phyloP scores from a whole-genome alignment of 2,329 filamentous ascomycete species.

The Colletotrichum graminicola region DNA sequence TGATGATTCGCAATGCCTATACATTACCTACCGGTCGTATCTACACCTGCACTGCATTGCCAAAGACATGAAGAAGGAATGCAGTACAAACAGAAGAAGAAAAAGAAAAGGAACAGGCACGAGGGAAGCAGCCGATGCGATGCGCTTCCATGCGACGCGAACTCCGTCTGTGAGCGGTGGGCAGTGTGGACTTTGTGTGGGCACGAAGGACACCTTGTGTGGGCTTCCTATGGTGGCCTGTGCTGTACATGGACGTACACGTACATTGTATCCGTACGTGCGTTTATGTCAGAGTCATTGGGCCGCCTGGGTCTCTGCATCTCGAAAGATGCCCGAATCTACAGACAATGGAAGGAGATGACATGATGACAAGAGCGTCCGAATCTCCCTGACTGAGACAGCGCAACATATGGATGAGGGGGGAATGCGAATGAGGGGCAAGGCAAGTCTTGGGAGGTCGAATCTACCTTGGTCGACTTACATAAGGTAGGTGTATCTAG shows the following conservation, averaged over 20 bases:
- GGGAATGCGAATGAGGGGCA: background rate
- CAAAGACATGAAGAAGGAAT: too few species aligned
- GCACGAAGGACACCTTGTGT: background rate
- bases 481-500: too few species aligned
- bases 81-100: too few species aligned
- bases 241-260: background rate
- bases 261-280: too few species aligned
- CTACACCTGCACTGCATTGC: too few species aligned
- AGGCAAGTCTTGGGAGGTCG: background rate
- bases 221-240: background rate
- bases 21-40: too few species aligned
- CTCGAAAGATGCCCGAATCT: background rate
- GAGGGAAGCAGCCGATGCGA: conserved; percentile 40
- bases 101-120: background rate
- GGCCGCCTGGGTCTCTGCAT: background rate
- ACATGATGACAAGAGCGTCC: background rate
- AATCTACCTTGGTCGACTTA: background rate
- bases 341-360: background rate
- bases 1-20: background rate
- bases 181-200: conserved; percentile 8
- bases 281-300: background rate
- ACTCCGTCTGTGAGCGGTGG: conserved; percentile 9
- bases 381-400: background rate
- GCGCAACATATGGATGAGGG: too few species aligned
- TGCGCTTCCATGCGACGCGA: conserved; percentile 17